These are phyloP conservation scores for Paulownia fortunei DNA, from an alignment of 257 asterid species.

Conservation along the genomic window DNA sequence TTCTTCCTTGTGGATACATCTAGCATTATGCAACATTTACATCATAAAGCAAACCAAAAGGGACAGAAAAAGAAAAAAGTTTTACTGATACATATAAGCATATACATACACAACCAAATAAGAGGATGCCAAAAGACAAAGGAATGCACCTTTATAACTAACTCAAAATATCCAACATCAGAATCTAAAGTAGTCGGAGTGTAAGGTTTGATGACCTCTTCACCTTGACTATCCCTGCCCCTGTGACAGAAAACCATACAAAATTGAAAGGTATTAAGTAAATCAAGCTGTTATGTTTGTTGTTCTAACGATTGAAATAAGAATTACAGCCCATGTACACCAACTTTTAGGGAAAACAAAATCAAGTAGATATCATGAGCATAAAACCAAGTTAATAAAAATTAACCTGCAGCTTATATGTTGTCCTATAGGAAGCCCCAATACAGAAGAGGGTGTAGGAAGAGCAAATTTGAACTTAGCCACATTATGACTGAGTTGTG, in stretches of 20 bases:
- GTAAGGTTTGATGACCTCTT: constrained; percentile 91
- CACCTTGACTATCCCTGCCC: constrained; percentile 95
- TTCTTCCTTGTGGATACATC: constrained; percentile 99
- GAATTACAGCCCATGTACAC: too few species aligned
- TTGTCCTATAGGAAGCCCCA: constrained; percentile 93
- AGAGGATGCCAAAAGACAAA: neutral
- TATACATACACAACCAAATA: constrained; percentile 26
- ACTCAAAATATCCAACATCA: constrained; percentile 86
- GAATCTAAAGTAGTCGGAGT: constrained; percentile 98
- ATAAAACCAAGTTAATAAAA: constrained; percentile 3
- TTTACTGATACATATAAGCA: neutral
- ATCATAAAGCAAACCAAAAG: constrained; percentile 25
- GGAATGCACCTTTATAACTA: constrained; percentile 81
- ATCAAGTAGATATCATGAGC: neutral
- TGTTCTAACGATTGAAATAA: neutral
- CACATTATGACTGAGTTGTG: constrained; percentile 86
- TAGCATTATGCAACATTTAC: constrained; percentile 29
- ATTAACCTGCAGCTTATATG: constrained; percentile 89
- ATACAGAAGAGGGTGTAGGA: constrained; percentile 74
- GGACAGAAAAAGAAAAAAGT: constrained; percentile 1
- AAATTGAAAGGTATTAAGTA: neutral
- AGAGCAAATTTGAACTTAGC: constrained; percentile 86
- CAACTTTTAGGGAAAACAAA: too few species aligned
- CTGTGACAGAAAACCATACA: constrained; percentile 40
- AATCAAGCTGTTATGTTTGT: neutral